A percentile compares a stretch with the other conserved stretches of the same genome.
These are phyloP conservation scores for Fusarium liriodendri DNA, from an alignment of 2,329 filamentous ascomycete genomes.

Conservation along the genomic window DNA sequence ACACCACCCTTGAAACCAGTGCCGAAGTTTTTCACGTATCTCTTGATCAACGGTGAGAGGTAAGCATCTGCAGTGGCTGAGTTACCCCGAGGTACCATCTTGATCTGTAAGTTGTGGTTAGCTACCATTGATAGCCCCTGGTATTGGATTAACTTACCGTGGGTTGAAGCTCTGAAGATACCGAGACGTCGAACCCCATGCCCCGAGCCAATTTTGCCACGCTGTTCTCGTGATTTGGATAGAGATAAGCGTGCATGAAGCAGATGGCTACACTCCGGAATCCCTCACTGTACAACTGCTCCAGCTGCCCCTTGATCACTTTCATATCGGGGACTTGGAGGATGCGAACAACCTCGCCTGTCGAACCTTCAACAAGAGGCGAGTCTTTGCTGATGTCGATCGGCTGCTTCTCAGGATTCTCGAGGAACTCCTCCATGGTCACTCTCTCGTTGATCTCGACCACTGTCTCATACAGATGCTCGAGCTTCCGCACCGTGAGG, in stretches of 20 bases:
- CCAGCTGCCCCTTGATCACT: background rate
- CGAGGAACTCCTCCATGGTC: constrained; percentile 82
- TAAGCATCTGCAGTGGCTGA: constrained; percentile 55
- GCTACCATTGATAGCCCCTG: too few species aligned
- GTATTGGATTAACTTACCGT: constrained; percentile 43
- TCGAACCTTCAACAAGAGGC: too few species aligned
- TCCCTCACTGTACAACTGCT: background rate
- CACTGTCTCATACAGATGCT: constrained; percentile 84
- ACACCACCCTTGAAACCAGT: constrained; percentile 74
- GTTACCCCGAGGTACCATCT: constrained; percentile 53
- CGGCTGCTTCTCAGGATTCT: constrained; percentile 58
- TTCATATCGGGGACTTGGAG: background rate
- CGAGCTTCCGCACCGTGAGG: constrained; percentile 78
- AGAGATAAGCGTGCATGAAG: background rate
- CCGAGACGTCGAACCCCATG: constrained; percentile 79
- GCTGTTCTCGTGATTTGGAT: background rate
- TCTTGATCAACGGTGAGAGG: constrained; percentile 51
- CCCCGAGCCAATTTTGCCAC: constrained; percentile 80
- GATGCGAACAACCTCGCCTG: background rate
- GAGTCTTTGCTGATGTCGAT: background rate
- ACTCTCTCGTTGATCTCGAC: constrained; percentile 90
- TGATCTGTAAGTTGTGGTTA: constrained; percentile 20
- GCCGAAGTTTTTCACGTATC: constrained; percentile 75
- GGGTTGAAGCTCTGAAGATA: constrained; percentile 50
- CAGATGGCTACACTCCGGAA: background rate